Percentiles rank a stretch among this genome's conserved stretches.
These are phyloP conservation scores for Citrus mangshanensis DNA, from an alignment of 345 rosid species.

Conservation along the genomic window DNA sequence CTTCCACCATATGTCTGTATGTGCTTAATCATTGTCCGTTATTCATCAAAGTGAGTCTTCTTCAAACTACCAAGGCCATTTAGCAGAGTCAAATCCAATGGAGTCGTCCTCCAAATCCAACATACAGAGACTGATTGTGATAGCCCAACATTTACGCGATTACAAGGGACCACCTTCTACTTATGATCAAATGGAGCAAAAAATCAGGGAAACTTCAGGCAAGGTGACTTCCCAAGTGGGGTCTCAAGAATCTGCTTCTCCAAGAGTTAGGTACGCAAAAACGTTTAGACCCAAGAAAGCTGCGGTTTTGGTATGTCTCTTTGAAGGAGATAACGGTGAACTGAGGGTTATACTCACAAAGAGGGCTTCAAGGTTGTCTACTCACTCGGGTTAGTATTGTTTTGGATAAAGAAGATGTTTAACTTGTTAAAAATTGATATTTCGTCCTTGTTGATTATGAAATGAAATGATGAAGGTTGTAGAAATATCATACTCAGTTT, in stretches of 20 bases:
- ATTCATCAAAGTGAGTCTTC: too few relatives aligned
- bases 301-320: slow-evolving; percentile 86
- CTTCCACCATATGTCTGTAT: too few relatives aligned
- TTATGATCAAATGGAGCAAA: slow-evolving; percentile 42
- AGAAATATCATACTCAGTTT: neutral
- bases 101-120: slow-evolving; percentile 25
- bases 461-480: neutral
- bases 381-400: slow-evolving; percentile 75
- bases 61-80: too few relatives aligned
- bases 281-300: slow-evolving; percentile 76
- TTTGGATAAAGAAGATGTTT: neutral
- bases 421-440: neutral
- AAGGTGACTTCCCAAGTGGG: slow-evolving; percentile 78
- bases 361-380: slow-evolving; percentile 69
- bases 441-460: neutral
- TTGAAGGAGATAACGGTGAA: slow-evolving; percentile 78
- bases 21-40: too few relatives aligned
- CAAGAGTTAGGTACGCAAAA: slow-evolving; percentile 36
- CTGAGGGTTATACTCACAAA: slow-evolving; percentile 81
- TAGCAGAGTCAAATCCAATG: slow-evolving; percentile 27
- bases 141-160: slow-evolving; percentile 71
- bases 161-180: slow-evolving; percentile 60
- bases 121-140: slow-evolving; percentile 40
- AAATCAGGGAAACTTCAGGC: slow-evolving; percentile 45
- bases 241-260: slow-evolving; percentile 69